Conservation (phyloP, 2,329 filamentous ascomycete genomes). For the Xylaria arbuscula region DNA sequence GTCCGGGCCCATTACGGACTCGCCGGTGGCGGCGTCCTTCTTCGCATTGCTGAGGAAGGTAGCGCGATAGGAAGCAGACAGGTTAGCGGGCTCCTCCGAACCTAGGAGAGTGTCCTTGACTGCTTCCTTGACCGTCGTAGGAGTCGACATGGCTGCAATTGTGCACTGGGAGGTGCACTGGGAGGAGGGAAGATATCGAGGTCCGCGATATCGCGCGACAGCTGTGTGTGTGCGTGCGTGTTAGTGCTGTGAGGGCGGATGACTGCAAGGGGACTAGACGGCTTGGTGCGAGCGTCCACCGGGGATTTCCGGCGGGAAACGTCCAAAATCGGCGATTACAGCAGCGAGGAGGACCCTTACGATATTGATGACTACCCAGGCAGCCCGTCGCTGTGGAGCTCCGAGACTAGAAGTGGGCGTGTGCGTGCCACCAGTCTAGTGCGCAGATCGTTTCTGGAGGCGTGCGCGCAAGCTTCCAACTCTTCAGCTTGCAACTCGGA, state of each 20-base stretch:
- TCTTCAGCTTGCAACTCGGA: conserved; percentile 30
- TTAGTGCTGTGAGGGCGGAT: conserved; percentile 13
- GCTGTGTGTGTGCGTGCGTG: background rate
- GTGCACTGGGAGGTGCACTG: conserved; percentile 8
- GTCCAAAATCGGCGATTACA: conserved; percentile 22
- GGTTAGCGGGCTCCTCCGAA: conserved; percentile 64
- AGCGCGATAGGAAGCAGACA: conserved; percentile 79
- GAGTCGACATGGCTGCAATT: conserved; percentile 54
- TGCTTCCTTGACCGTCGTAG: conserved; percentile 69
- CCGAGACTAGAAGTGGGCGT: conserved; percentile 42
- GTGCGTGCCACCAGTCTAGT: conserved; percentile 19
- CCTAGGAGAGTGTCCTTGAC: conserved; percentile 86
- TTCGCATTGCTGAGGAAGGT: conserved; percentile 81
- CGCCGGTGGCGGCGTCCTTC: conserved; percentile 79
- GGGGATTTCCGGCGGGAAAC: conserved; percentile 32
- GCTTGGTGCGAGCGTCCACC: conserved; percentile 36
- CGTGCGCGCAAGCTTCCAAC: conserved; percentile 12
- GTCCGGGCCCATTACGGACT: conserved; percentile 83
- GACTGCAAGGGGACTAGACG: conserved; percentile 23
- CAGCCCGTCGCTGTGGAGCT: conserved; percentile 38
- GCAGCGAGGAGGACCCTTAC: conserved; percentile 31
- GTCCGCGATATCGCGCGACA: conserved; percentile 5
- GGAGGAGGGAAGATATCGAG: background rate
- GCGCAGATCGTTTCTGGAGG: conserved; percentile 9
- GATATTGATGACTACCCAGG: conserved; percentile 27